phyloP scores from a whole-genome alignment of 192 early-diverging fungal species.

The Ambispora gerdemannii region DNA sequence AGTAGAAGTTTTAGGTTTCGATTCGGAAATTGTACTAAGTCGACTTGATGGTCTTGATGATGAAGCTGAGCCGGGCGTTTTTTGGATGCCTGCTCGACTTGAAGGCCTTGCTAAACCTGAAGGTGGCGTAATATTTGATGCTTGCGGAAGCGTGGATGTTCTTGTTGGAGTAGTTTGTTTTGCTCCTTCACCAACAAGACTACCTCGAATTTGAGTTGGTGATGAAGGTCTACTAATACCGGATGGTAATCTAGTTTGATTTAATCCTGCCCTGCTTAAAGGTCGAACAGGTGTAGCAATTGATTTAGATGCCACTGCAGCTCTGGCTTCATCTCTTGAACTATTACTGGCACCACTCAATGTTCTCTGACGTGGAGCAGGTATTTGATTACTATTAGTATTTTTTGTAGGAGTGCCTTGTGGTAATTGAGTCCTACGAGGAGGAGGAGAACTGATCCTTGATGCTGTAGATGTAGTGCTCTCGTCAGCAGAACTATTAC shows the following conservation, averaged over 20 bases:
- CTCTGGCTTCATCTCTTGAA: constrained; percentile 19
- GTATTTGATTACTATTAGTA: not conserved
- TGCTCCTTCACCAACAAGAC: no score
- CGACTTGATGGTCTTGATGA: not conserved
- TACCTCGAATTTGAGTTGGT: constrained; percentile 13
- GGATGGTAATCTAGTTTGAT: not conserved
- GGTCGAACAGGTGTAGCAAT: constrained; percentile 1
- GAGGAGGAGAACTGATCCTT: constrained; percentile 19
- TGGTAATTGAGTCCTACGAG: not conserved
- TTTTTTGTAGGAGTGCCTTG: not conserved
- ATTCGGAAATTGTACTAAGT: not conserved
- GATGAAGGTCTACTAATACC: constrained; percentile 1
- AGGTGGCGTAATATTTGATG: not conserved
- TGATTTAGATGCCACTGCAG: not conserved
- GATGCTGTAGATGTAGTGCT: constrained; percentile 27
- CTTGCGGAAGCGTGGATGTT: not conserved
- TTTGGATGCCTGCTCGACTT: not conserved
- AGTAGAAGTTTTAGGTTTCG: not conserved
- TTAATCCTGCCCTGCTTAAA: constrained; percentile 2
- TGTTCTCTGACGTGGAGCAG: constrained; percentile 22
- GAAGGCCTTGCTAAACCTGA: not conserved
- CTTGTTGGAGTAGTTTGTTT: not conserved
- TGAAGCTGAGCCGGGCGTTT: not conserved
- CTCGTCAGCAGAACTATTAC: constrained; percentile 29
- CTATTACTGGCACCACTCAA: constrained; percentile 18